Base-by-base conservation (phyloP, 371 early-diverging fungal genomes). In the Apophysomyces trapeziformis region DNA sequence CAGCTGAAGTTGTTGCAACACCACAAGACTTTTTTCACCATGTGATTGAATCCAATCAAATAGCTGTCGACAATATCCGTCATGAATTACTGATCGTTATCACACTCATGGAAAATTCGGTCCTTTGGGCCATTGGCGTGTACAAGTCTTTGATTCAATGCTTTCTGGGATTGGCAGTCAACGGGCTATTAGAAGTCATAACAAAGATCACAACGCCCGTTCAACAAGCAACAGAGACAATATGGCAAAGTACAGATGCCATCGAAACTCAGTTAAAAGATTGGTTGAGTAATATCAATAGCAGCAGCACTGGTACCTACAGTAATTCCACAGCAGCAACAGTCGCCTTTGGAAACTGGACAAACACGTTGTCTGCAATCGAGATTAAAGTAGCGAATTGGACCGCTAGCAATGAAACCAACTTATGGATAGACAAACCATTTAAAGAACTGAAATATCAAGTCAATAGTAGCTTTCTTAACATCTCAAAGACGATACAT, bases 111-210 rank as follows among this genome's bases (percentile, higher is more conserved):
- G 63, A 80, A 61, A 61, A 43, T 1, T 43, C 60, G 26, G 11
- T 78, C 5, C n/a, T 70, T 0, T 82, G 74, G 74, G 38, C 77
- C 1, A 60, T 77, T 26, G 61, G 50, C 7, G 58, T 68, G 13
- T 82, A 82, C 66, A 77, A 78, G 50, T 75, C 79, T 2, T 74
- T 70, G 7, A 77, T 71, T 38, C 78, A 75, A 8, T 82, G 83
- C 45, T 56, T 82, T 9, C 41, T 82, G 4, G 68, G 63, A 1
- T 64, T 82, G 1, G 72, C 78, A 18, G 45, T 82, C 45, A 69
- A 73, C 21, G 59, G 70, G 2, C 54, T 72, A 1, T 57, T 79
- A 1, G 64, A 71, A 0, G 46, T 72, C 0, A 66, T 74, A 7
- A 73, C 72, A 8, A 54, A 44, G 5, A 60, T 78, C 6, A 57